A percentile compares a stretch with the other conserved stretches of the same genome.
phyloP scores from a whole-genome alignment of 768 basidiomycete genomes.

The Mycena sanguinolenta region DNA sequence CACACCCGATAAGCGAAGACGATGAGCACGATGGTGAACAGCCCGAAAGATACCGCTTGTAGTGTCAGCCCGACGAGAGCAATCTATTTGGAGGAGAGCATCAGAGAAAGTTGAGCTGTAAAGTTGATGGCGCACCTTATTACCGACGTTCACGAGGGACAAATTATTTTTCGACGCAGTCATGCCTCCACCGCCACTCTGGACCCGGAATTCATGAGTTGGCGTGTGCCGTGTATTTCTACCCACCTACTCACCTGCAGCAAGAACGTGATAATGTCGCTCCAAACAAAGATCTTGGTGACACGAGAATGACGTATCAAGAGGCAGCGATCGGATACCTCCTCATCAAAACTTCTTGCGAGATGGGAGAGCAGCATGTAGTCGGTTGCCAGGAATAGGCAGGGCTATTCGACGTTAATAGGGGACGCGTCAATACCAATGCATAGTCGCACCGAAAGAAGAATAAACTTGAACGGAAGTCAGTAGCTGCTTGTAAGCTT shows the following conservation, averaged over 20 bases:
- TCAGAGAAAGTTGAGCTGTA: neutral
- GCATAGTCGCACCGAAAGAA: slow-evolving; percentile 26
- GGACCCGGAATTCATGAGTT: too few species aligned
- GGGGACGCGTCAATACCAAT: neutral
- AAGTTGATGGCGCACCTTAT: slow-evolving; percentile 37
- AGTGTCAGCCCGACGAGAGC: slow-evolving; percentile 58
- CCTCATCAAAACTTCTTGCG: slow-evolving; percentile 45
- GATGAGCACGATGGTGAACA: slow-evolving; percentile 52
- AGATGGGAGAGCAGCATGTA: slow-evolving; percentile 67
- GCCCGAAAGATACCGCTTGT: slow-evolving; percentile 55
- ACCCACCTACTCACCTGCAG: too few species aligned
- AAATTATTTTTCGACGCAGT: slow-evolving; percentile 39
- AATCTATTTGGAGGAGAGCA: slow-evolving; percentile 41
- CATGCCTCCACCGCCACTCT: slow-evolving; percentile 55
- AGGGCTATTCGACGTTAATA: slow-evolving; percentile 51
- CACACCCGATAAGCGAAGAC: slow-evolving; percentile 43
- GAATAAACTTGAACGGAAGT: slow-evolving; percentile 26
- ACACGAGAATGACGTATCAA: slow-evolving; percentile 54
- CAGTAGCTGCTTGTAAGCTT: neutral
- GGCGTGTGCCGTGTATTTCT: too few species aligned
- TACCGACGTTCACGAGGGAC: slow-evolving; percentile 37
- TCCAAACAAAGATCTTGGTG: slow-evolving; percentile 60
- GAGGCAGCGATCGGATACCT: slow-evolving; percentile 54
- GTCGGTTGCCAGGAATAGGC: slow-evolving; percentile 67
- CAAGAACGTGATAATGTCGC: slow-evolving; percentile 65